Evolutionary conservation across 495 filamentous ascomycete species (phyloP).

Genomic region (Margaritispora aquatica): DNA sequence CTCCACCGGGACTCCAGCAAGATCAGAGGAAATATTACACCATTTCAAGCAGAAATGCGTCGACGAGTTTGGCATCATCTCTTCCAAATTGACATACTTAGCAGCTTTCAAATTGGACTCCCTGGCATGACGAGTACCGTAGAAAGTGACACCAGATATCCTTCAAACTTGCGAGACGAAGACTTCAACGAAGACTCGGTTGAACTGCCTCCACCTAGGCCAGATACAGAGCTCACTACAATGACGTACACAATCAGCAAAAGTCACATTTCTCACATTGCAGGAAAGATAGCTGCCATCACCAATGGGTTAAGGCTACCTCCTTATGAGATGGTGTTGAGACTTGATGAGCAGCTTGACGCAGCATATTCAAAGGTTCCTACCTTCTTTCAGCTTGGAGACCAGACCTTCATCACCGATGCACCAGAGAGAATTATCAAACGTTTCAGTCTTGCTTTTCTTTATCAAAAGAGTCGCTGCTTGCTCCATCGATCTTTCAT

Average conservation of each 20-base stretch:
- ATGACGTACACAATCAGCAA: slow-evolving; percentile 46
- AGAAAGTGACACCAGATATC: slow-evolving; percentile 40
- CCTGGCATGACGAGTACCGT: slow-evolving; percentile 42
- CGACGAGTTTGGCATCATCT: slow-evolving; percentile 48
- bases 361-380: slow-evolving; percentile 52
- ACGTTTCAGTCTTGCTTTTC: slow-evolving; percentile 60
- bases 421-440: slow-evolving; percentile 58
- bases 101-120: slow-evolving; percentile 47
- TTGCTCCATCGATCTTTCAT: slow-evolving; percentile 54
- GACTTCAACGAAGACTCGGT: slow-evolving; percentile 40
- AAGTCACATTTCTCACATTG: slow-evolving; percentile 29
- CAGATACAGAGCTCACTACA: slow-evolving; percentile 37
- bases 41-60: slow-evolving; percentile 50
- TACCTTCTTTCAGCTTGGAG: slow-evolving; percentile 48
- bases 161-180: slow-evolving; percentile 41
- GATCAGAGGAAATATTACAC: slow-evolving; percentile 40
- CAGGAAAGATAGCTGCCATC: slow-evolving; percentile 33
- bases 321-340: slow-evolving; percentile 60
- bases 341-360: slow-evolving; percentile 55
- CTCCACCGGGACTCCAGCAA: slow-evolving; percentile 46
- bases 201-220: slow-evolving; percentile 36
- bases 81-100: slow-evolving; percentile 41
- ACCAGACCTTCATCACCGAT: slow-evolving; percentile 58
- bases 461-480: slow-evolving; percentile 68
- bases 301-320: slow-evolving; percentile 32